Conservation (phyloP, 2,329 filamentous ascomycete genomes). For the Beauveria bassiana region DNA sequence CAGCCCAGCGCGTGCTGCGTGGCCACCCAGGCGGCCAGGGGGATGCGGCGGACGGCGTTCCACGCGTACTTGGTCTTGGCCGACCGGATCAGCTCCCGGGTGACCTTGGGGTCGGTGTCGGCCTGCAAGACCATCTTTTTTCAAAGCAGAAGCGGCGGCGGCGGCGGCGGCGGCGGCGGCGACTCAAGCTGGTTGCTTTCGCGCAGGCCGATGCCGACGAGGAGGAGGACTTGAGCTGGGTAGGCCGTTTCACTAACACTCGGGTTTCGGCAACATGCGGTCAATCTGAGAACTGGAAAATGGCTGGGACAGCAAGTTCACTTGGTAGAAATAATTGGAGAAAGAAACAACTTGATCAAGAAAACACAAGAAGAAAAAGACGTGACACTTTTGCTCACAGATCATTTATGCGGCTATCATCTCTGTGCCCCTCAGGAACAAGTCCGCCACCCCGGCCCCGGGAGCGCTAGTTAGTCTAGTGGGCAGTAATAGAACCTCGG, state of each 20-base stretch:
- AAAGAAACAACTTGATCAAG: not conserved
- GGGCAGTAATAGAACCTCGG: not conserved
- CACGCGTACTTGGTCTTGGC: conserved; percentile 2
- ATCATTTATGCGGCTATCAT: not conserved
- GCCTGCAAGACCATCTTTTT: conserved; percentile 7
- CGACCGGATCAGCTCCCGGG: conserved; percentile 12
- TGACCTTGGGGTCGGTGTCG: conserved; percentile 1
- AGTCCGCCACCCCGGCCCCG: not conserved
- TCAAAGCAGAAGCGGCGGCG: not conserved
- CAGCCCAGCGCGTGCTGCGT: conserved; percentile 57
- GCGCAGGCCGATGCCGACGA: not conserved
- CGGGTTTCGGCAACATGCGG: not conserved
- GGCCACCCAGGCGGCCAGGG: conserved; percentile 54
- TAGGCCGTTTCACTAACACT: not conserved
- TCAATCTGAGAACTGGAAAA: no score
- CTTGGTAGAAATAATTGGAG: no score
- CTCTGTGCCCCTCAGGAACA: not conserved
- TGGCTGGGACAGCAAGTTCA: no score
- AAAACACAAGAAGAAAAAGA: not conserved
- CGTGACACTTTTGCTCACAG: not conserved
- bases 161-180: not conserved
- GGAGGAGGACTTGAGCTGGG: not conserved
- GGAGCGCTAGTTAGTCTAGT: not conserved
- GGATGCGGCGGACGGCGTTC: conserved; percentile 21
- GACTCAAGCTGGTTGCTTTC: not conserved